Conservation (phyloP, 1,284 basidiomycete genomes). For the Termitomyces sp. region DNA sequence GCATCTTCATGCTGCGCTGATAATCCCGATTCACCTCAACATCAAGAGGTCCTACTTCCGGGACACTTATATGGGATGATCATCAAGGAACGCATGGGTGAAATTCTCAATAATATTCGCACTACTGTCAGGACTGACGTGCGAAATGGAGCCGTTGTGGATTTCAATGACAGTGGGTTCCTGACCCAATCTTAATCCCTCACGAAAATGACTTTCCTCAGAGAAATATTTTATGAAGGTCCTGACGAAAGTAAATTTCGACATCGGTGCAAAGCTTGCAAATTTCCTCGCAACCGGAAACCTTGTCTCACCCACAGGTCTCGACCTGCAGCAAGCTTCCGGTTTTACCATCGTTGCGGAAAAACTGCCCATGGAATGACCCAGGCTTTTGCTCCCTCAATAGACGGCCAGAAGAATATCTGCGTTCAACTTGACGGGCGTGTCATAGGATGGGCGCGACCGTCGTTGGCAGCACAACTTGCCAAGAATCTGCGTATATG, state of each 20-base stretch:
- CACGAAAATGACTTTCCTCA: constrained; percentile 25
- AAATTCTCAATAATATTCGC: constrained; percentile 77
- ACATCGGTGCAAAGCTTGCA: constrained; percentile 85
- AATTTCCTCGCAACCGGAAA: constrained; percentile 99
- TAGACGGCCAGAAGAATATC: constrained; percentile 80
- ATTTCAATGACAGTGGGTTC: constrained; percentile 81
- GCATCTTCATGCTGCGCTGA: constrained; percentile 90
- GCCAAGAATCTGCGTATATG: constrained; percentile 84
- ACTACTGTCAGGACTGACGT: constrained; percentile 75
- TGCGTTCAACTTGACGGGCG: constrained; percentile 93
- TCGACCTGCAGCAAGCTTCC: constrained; percentile 95
- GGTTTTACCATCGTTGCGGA: constrained; percentile 99
- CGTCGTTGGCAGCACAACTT: constrained; percentile 72
- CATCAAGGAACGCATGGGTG: constrained; percentile 96
- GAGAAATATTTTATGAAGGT: constrained; percentile 82
- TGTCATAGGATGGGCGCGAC: constrained; percentile 93
- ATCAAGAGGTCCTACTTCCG: constrained; percentile 96
- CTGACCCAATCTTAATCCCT: background rate
- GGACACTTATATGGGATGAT: constrained; percentile 95
- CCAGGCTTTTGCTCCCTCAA: constrained; percentile 72
- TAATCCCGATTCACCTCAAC: constrained; percentile 98
- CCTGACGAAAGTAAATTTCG: constrained; percentile 79
- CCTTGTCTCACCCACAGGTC: constrained; percentile 88
- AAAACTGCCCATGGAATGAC: constrained; percentile 97
- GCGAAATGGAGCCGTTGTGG: constrained; percentile 66